Evolutionary conservation across 2,329 filamentous ascomycete species (phyloP).

Genomic region (Aspergillus viridinutans): DNA sequence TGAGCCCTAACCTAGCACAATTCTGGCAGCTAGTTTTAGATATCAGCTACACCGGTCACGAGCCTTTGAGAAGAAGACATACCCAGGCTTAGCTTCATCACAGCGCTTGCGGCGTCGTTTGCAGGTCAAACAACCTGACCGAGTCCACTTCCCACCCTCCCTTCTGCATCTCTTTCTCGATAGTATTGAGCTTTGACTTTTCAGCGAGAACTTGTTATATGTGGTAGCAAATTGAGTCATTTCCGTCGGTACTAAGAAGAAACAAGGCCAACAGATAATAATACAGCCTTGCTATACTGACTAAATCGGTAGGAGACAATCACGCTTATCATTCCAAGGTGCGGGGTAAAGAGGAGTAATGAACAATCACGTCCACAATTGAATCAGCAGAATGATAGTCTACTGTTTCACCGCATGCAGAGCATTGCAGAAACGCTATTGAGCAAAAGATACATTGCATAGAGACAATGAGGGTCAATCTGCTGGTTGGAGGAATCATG

Average conservation of each 20-base stretch:
- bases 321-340: not conserved
- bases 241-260: not conserved
- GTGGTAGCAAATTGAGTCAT: not conserved
- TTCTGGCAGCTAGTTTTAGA: slow-evolving; percentile 25
- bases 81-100: slow-evolving; percentile 37
- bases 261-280: not conserved
- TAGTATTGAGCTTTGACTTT: not conserved
- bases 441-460: not conserved
- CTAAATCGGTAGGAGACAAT: not conserved
- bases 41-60: not conserved
- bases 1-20: slow-evolving; percentile 30
- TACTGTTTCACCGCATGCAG: not conserved
- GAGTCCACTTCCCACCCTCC: slow-evolving; percentile 33
- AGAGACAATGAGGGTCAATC: not conserved
- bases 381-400: not conserved
- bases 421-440: not conserved
- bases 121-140: slow-evolving; percentile 39
- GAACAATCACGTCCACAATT: not conserved
- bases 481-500: not conserved
- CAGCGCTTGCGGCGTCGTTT: slow-evolving; percentile 37
- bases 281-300: not conserved
- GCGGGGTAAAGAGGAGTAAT: not conserved
- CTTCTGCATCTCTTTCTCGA: slow-evolving; percentile 20
- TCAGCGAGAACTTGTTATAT: not conserved
- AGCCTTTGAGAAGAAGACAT: not conserved